These are phyloP conservation scores for Xylaria scruposa DNA, from an alignment of 495 filamentous ascomycete genomes.

Conservation along the genomic window DNA sequence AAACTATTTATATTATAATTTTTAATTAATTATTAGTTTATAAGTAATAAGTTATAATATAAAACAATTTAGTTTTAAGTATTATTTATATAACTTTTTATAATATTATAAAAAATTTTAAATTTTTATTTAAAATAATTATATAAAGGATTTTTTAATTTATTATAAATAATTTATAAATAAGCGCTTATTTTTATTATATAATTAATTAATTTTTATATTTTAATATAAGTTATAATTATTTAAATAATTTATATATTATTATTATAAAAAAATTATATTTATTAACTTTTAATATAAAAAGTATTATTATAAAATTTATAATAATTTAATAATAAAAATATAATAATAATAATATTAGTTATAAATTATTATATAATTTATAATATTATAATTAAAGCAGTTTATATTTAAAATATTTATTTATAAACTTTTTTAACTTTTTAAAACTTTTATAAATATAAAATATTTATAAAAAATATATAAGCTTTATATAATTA, in stretches of 20 bases:
- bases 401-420: background rate
- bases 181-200: no score
- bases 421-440: background rate
- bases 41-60: background rate
- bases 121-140: background rate
- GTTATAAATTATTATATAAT: background rate
- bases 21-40: background rate
- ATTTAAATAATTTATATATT: no score
- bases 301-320: background rate
- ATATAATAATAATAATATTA: background rate
- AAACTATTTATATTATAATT: background rate
- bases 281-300: background rate
- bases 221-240: no score
- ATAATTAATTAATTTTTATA: no score
- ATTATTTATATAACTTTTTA: background rate
- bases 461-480: background rate
- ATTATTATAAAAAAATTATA: no score
- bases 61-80: background rate
- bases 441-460: background rate
- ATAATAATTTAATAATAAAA: background rate
- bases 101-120: background rate
- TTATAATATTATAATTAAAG: background rate
- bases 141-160: background rate
- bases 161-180: no score
- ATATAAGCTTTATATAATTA: background rate